Conservation (phyloP, 306 rosid genomes). For the Inga leiocalycina region DNA sequence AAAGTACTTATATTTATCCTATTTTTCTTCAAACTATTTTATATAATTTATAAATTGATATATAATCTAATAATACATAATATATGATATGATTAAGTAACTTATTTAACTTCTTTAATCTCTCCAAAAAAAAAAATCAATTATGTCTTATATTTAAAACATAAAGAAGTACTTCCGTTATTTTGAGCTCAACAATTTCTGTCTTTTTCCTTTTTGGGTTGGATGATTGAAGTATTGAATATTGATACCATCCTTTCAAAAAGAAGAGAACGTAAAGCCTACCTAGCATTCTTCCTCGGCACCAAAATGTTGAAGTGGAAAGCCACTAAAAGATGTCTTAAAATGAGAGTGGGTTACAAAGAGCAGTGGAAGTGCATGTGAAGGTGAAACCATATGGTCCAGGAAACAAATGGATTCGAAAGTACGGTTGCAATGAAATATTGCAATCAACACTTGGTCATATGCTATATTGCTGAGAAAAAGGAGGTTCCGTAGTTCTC, state of each 20-base stretch:
- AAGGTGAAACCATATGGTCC: not conserved
- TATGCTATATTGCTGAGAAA: not conserved
- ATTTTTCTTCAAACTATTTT: no score
- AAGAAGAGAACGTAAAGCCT: not conserved
- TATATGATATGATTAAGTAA: no score
- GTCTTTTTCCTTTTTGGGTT: no score
- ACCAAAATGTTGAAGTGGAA: not conserved
- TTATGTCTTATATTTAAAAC: no score
- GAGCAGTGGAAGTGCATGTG: not conserved
- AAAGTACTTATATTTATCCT: no score
- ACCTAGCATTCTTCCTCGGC: not conserved
- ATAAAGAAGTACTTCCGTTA: no score
- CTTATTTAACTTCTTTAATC: no score
- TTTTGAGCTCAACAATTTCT: not conserved
- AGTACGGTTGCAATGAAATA: not conserved
- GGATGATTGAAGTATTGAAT: not conserved
- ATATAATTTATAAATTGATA: no score
- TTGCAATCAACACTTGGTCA: not conserved
- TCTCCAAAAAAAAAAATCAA: no score
- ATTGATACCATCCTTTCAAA: not conserved
- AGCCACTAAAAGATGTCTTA: not conserved
- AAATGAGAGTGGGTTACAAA: not conserved
- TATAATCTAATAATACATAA: no score
- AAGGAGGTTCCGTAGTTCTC: not conserved
- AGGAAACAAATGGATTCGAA: conserved; percentile 8